Evolutionary conservation across 176 grass and related monocot genomes (phyloP), one percentile per base, ranked within the genome.

Genomic region (Miscanthus lutarioriparius): DNA sequence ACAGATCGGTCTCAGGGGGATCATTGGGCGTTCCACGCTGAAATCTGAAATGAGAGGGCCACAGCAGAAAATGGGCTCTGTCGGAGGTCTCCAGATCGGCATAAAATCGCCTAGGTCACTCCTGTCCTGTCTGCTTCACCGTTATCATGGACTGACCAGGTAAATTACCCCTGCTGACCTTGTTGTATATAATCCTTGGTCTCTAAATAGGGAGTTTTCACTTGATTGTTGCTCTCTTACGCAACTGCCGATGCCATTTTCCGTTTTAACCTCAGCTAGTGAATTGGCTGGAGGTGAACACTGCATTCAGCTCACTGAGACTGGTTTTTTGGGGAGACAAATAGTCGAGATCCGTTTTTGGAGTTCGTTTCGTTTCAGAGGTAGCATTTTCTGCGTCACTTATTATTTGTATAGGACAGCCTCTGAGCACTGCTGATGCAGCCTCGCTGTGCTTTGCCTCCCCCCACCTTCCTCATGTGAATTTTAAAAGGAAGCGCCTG

Each of bases 301-400:
- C 49, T 56, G 17, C 0, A 17, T 78, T 73, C 83, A 77, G 7
- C 27, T 74, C 8, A 8, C 59, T 67, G 22, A 61, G 30, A 69
- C 48, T 43, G 17, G 6, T 62, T 4, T 83, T 69, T 69, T 40
- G 1, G 51, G 70, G 62, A 76, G 81, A 84, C 49, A 84, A 71
- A 76, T 80, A 44, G 76, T 58, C 70, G 81, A 87, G 81, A 91
- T 87, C 85, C 54, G 89, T 80, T 91, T 84, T 87, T 56, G 81
- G 71, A 72, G 80, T 91, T 91, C 85, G 89, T 63, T 87, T 80
- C 40, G 63, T 84, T 87, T 64, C 89, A 84, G 81, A 65, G 76
- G 41, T 80, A 81, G 33, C 81, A 76, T 63, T 90, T 78, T 72
- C 67, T 44, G 79, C 26, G 53, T 44, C 26, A 71, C 61, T 62